Conservation (phyloP, 352 stramenopile species). For the Globisporangium okanoganense region DNA sequence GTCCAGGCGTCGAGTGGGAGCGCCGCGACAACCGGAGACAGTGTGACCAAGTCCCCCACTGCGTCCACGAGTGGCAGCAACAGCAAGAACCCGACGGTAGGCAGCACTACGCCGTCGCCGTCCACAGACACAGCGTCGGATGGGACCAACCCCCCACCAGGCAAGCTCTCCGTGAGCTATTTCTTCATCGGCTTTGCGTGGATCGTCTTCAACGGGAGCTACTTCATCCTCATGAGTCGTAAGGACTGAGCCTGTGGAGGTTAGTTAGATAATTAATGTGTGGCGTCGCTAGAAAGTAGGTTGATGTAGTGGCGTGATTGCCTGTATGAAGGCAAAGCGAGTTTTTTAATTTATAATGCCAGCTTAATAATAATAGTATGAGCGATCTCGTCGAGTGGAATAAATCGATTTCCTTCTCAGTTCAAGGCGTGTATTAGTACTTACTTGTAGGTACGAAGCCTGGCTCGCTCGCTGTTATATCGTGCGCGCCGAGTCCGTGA, state of each 20-base stretch:
- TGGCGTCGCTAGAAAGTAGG: not conserved
- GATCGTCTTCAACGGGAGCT: conserved; percentile 23
- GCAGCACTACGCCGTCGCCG: no score
- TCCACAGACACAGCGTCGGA: not conserved
- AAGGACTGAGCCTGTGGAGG: conserved; percentile 3
- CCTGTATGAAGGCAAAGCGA: not conserved
- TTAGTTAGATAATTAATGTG: not conserved
- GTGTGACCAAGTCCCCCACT: not conserved
- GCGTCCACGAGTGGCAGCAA: not conserved
- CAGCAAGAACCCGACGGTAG: not conserved
- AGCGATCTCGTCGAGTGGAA: not conserved
- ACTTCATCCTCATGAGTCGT: conserved; percentile 20
- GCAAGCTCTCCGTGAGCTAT: conserved; percentile 17
- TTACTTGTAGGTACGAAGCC: not conserved
- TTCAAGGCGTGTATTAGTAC: not conserved
- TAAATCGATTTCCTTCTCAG: not conserved
- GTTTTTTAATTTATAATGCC: conserved; percentile 12
- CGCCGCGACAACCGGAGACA: conserved; percentile 1
- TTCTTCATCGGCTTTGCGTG: conserved; percentile 19
- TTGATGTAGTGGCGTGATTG: not conserved
- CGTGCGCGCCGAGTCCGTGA: not conserved
- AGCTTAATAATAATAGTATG: conserved; percentile 1
- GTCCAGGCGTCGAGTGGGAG: conserved; percentile 8
- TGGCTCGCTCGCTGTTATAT: not conserved
- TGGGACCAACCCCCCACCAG: not conserved